Evolutionary conservation across 2,329 filamentous ascomycete species (phyloP), one percentile per base, ranked within the genome.

Genomic region (Parastagonospora nodorum): DNA sequence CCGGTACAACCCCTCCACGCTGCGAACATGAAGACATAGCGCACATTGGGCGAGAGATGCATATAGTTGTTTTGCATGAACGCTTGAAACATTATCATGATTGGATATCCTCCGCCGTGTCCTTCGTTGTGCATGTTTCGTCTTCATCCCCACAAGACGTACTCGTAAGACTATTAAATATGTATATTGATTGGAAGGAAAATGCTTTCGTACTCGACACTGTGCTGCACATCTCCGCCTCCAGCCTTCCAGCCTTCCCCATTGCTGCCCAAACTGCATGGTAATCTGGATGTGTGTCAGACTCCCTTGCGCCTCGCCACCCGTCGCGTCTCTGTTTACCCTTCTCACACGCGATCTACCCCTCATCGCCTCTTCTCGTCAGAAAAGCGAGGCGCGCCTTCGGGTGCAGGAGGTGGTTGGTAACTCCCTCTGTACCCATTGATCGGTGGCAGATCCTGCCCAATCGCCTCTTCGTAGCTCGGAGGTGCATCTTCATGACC

Each of bases 381-480:
- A 19, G 67, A 66, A 40, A 74, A 70, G 16, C 71, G 54, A 7
- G 69, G 68, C 41, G 66, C 71, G 5, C 67, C 72, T 43, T 75
- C 72, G 4, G 69, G 70, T 29, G 66, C 60, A 37, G 71, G 70
- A 31, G 77, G 77, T 14, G 77, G 77, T 48, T 69, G 74, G 69
- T 89, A 92, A 11, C 84, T 85, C 27, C 87, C 85, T 63, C 92
- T 80, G 24, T 87, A 77, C 53, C 86, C 88, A 68, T 90, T 84
- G 48, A 91, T 84, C 1, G 90, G 89, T 31, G 84, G 87, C 55
- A 94, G 75, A 51, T 87, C 84, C 58, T 90, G 87, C 6, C 91
- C 92, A 75, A 97, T 87, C 10, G 91, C 92, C 74, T 97, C 92
- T 74, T 96, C 92, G 68, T 97, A 97, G 66, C 90, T 96, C 7